Percentiles rank a stretch among this genome's conserved stretches.
phyloP scores from a whole-genome alignment of 768 basidiomycete genomes.

The Tricholoma sp. region DNA sequence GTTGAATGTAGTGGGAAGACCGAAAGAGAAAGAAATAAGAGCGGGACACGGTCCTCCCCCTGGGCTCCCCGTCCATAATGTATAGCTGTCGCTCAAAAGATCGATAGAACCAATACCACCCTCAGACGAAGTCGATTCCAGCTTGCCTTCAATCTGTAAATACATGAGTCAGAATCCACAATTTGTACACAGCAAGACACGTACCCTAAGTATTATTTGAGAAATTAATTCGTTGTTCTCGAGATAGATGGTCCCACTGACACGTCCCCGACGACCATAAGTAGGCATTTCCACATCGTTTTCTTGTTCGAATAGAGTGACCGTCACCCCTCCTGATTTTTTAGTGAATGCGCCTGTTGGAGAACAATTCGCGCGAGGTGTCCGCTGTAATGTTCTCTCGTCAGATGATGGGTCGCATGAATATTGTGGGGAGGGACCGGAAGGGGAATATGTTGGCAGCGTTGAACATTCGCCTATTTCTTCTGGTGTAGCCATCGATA shows the following conservation, averaged over 20 bases:
- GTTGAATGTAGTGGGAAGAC: constrained; percentile 42
- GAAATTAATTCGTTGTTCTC: constrained; percentile 32
- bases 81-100: constrained; percentile 26
- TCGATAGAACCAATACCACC: constrained; percentile 29
- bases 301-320: constrained; percentile 46
- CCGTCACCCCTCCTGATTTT: constrained; percentile 31
- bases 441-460: constrained; percentile 52
- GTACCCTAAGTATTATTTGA: constrained; percentile 42
- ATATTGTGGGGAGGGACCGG: constrained; percentile 52
- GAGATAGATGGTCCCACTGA: constrained; percentile 40
- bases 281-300: constrained; percentile 29
- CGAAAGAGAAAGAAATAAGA: constrained; percentile 37
- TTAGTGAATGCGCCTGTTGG: constrained; percentile 39
- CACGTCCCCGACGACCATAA: constrained; percentile 37
- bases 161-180: neutral
- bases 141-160: constrained; percentile 36
- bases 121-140: constrained; percentile 34
- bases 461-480: constrained; percentile 5
- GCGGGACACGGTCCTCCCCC: constrained; percentile 16
- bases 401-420: constrained; percentile 47
- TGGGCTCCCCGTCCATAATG: constrained; percentile 27
- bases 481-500: neutral
- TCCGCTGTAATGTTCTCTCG: constrained; percentile 50
- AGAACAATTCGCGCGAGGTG: constrained; percentile 25
- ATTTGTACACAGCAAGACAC: constrained; percentile 2